These are phyloP conservation scores for Yamadazyma dushanensis DNA, from an alignment of 1,139 yeast genomes.

Conservation along the genomic window DNA sequence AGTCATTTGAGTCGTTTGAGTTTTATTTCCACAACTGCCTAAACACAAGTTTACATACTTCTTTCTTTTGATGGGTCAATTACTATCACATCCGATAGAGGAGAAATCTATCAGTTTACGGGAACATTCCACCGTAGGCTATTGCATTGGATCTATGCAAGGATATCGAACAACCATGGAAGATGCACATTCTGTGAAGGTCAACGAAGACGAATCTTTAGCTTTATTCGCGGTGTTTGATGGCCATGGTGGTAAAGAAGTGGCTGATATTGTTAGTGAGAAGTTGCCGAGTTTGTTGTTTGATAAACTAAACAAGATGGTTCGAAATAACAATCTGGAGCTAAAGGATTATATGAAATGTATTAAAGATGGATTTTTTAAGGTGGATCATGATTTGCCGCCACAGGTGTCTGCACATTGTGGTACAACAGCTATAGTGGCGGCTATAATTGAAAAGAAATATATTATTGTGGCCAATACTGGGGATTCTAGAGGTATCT, in stretches of 20 bases:
- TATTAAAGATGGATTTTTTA: conserved; percentile 55
- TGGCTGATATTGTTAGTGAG: conserved; percentile 57
- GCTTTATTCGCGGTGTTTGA: conserved; percentile 75
- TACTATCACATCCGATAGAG: conserved; percentile 73
- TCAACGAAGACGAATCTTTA: conserved; percentile 44
- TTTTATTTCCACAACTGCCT: too few species aligned
- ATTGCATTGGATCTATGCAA: conserved; percentile 75
- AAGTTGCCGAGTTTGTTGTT: conserved; percentile 37
- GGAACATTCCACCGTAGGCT: conserved; percentile 47
- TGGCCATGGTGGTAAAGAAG: conserved; percentile 74
- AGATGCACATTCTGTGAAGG: conserved; percentile 62
- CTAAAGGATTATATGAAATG: conserved; percentile 25
- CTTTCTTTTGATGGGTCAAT: conserved; percentile 83
- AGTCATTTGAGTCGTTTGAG: too few species aligned
- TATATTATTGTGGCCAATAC: conserved; percentile 63
- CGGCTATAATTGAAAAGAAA: conserved; percentile 49
- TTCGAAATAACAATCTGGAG: conserved; percentile 6
- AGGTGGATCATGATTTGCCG: conserved; percentile 56
- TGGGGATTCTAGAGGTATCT: conserved; percentile 72
- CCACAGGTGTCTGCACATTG: conserved; percentile 46
- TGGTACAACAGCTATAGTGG: conserved; percentile 70
- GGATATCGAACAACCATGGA: conserved; percentile 78
- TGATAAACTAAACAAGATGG: conserved; percentile 22
- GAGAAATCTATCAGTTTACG: conserved; percentile 58
- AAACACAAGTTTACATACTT: too few species aligned